Conservation (phyloP, 371 early-diverging fungal species). For the Paraphysoderma sedebokerense region DNA sequence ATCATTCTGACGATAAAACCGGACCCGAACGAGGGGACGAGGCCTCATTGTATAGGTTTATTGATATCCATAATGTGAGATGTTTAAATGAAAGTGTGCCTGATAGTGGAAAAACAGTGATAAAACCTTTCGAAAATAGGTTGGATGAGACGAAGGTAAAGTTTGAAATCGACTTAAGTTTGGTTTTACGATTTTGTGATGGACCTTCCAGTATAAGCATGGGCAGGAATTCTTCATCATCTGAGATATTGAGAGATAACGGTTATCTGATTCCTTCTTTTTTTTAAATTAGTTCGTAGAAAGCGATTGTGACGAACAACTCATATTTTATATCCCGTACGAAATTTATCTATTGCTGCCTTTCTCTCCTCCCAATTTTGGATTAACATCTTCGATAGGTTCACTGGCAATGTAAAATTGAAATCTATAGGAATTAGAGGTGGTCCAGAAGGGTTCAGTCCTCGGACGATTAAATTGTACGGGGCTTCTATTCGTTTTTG, state of each 20-base stretch:
- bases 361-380: neutral
- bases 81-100: constrained; percentile 62
- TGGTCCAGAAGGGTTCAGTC: constrained; percentile 43
- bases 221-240: neutral
- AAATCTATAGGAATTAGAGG: constrained; percentile 67
- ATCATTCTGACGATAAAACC: constrained; percentile 57
- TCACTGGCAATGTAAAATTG: constrained; percentile 75
- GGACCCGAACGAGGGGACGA: constrained; percentile 44
- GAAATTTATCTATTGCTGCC: constrained; percentile 9
- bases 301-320: constrained; percentile 78
- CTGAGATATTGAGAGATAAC: too few species aligned
- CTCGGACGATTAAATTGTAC: constrained; percentile 58
- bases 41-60: constrained; percentile 56
- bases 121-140: constrained; percentile 74
- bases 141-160: constrained; percentile 42
- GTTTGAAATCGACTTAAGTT: neutral
- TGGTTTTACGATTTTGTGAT: neutral
- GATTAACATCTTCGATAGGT: constrained; percentile 19
- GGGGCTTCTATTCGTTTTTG: constrained; percentile 2
- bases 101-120: constrained; percentile 47
- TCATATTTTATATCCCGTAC: constrained; percentile 75
- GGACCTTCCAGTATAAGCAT: neutral
- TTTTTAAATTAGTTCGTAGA: constrained; percentile 35
- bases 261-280: too few species aligned
- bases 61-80: constrained; percentile 58